Conservation (phyloP, 2,329 filamentous ascomycete species). For the Fusarium pseudoanthophilum region DNA sequence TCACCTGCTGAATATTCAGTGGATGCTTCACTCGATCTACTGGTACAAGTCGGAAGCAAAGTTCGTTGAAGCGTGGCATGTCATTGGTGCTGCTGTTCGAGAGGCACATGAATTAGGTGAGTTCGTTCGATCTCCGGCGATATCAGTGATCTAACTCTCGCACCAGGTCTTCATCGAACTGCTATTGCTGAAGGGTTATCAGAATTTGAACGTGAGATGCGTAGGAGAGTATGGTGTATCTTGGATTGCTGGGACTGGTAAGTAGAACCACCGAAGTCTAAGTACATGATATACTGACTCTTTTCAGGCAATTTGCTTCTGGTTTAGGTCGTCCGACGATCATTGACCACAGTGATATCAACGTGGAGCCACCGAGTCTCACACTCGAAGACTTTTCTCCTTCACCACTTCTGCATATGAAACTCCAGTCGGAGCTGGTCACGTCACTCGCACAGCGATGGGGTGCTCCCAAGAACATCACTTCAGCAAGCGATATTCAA, state of each 20-base stretch:
- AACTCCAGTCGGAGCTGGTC: constrained; percentile 50
- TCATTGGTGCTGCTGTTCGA: constrained; percentile 47
- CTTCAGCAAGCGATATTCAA: constrained; percentile 43
- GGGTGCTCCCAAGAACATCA: constrained; percentile 43
- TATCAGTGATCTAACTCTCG: neutral
- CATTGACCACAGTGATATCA: constrained; percentile 48
- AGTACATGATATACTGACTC: neutral
- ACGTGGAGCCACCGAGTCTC: constrained; percentile 48
- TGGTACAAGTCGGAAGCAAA: constrained; percentile 51
- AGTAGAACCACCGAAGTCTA: neutral
- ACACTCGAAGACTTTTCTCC: constrained; percentile 48
- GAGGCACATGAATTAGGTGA: constrained; percentile 50
- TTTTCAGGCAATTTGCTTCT: constrained; percentile 50
- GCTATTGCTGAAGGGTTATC: constrained; percentile 38
- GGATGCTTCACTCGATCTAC: constrained; percentile 50
- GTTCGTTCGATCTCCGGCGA: neutral
- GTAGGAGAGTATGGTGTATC: constrained; percentile 50
- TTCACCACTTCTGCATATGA: constrained; percentile 51
- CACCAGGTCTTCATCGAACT: constrained; percentile 46
- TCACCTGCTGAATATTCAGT: constrained; percentile 49
- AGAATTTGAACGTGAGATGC: constrained; percentile 51
- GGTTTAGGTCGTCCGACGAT: constrained; percentile 49
- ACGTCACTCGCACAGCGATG: constrained; percentile 44
- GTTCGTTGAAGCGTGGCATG: constrained; percentile 51
- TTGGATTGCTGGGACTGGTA: constrained; percentile 53